Evolutionary conservation across 2,329 filamentous ascomycete genomes (phyloP), one percentile per base, ranked within the genome.

Genomic region (Lithohypha guttulata): DNA sequence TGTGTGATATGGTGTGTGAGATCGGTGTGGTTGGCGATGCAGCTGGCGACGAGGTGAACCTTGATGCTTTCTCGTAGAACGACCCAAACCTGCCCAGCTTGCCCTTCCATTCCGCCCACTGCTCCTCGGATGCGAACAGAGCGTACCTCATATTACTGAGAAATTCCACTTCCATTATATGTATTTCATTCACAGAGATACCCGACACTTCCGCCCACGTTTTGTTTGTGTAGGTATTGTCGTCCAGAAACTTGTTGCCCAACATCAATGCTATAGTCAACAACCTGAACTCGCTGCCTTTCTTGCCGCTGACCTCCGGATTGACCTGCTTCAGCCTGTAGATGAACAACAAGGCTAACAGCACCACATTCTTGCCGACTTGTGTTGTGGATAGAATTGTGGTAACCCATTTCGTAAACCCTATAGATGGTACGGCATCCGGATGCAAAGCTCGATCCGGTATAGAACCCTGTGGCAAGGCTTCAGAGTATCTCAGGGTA

Each of bases 131-230:
- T 3, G 84, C 85, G 56, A 89, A 79, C 6, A 98, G 68, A 52
- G 84, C 86, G 62, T 96, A 98, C 54, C 89, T 78, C 80, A 98
- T 93, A 61, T 96, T 96, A 68, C 89, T 95, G 47, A 98, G 68
- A 53, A 98, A 98, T 59, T 98, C 91, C n/a, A 98, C 91, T 59
- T 98, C 91, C 91, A 98, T 98, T 30, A 95, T 82, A 58, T 98
- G 91, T 36, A 98, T 94, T 61, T 98, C 91, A 44, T 81, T 78
- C 9, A 96, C 89, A 1, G 84, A 79, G 45, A 98, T 94, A 30
- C 84, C 83, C 1, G 91, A 96, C 8, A 98, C 91, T 54, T 98
- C 91, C 2, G 89, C 91, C 91, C 91, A 98, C 0, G 91, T 98
- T 68, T 96, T 95, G 67, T 98, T 98, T 25, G 91, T 96, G 62